phyloP scores from a whole-genome alignment of 2,329 filamentous ascomycete genomes.

The Pseudocercospora fuligena region DNA sequence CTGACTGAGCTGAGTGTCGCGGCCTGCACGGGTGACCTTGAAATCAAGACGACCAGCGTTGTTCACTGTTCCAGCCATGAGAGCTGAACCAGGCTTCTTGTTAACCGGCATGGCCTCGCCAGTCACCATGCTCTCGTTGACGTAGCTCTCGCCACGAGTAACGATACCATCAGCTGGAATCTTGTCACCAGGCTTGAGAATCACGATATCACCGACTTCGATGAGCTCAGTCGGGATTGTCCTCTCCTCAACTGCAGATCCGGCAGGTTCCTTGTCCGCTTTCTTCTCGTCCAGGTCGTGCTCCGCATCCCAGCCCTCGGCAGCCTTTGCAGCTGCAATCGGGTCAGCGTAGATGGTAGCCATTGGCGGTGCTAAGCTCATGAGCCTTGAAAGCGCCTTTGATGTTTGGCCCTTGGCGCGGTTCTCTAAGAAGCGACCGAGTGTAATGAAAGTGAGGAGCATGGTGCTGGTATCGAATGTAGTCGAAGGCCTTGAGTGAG shows the following conservation, averaged over 20 bases:
- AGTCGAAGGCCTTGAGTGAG: conserved; percentile 80
- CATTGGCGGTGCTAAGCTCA: conserved; percentile 96
- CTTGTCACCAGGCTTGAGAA: conserved; percentile 93
- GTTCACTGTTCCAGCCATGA: conserved; percentile 96
- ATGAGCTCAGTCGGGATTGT: conserved; percentile 92
- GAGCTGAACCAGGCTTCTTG: conserved; percentile 76
- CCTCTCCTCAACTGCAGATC: conserved; percentile 76
- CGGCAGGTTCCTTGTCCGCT: conserved; percentile 48
- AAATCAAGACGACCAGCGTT: conserved; percentile 90
- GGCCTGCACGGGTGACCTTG: conserved; percentile 86
- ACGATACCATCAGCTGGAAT: conserved; percentile 91
- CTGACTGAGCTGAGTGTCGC: conserved; percentile 95
- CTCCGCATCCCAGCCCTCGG: conserved; percentile 71
- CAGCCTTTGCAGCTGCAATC: conserved; percentile 88
- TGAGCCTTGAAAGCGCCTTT: conserved; percentile 86
- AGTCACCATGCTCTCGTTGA: conserved; percentile 98
- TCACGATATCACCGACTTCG: conserved; percentile 89
- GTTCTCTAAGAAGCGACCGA: conserved; percentile 92
- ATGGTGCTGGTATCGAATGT: conserved; percentile 98
- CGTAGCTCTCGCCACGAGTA: conserved; percentile 86
- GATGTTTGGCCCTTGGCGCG: conserved; percentile 95
- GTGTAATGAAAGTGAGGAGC: conserved; percentile 92
- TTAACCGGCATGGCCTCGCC: conserved; percentile 95
- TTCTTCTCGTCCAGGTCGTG: conserved; percentile 51
- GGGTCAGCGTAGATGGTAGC: conserved; percentile 95